Evolutionary conservation across 2,329 filamentous ascomycete species (phyloP).

Genomic region (Aspergillus cejpii): DNA sequence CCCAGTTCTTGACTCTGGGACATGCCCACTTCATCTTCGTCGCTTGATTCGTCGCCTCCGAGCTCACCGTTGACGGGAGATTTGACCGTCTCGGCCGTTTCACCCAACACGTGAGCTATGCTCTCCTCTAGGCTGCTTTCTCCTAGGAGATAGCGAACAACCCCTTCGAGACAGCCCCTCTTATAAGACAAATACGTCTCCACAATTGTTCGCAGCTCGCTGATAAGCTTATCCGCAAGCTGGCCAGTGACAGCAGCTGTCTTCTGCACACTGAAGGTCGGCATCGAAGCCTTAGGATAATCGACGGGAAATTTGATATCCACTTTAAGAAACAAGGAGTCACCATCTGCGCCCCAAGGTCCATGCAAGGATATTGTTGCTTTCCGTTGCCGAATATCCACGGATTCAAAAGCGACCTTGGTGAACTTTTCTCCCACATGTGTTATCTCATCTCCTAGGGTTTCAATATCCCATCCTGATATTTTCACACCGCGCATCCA

Average conservation of each 20-base stretch:
- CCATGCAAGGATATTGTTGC: conserved; percentile 54
- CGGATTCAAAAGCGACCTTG: conserved; percentile 54
- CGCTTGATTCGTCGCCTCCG: conserved; percentile 72
- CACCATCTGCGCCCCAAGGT: conserved; percentile 51
- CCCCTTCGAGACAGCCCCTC: conserved; percentile 54
- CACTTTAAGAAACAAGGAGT: conserved; percentile 50
- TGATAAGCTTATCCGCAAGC: conserved; percentile 44
- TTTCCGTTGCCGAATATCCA: conserved; percentile 50
- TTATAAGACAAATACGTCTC: conserved; percentile 49
- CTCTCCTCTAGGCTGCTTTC: conserved; percentile 55
- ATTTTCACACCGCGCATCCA: conserved; percentile 63
- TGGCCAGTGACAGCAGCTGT: conserved; percentile 51
- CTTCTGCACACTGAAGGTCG: conserved; percentile 51
- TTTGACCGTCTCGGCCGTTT: conserved; percentile 49
- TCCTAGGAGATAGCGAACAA: conserved; percentile 55
- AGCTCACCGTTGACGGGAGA: conserved; percentile 37
- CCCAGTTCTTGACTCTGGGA: conserved; percentile 41
- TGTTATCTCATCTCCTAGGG: conserved; percentile 55
- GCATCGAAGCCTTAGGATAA: conserved; percentile 49
- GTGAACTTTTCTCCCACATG: conserved; percentile 55
- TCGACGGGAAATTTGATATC: conserved; percentile 53
- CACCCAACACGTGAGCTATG: conserved; percentile 47
- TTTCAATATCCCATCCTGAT: conserved; percentile 48
- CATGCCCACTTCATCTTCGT: conserved; percentile 60
- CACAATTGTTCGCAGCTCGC: conserved; percentile 50